Evolutionary conservation across 306 rosid species (phyloP).

Genomic region (Hippophae gyantsensis): DNA sequence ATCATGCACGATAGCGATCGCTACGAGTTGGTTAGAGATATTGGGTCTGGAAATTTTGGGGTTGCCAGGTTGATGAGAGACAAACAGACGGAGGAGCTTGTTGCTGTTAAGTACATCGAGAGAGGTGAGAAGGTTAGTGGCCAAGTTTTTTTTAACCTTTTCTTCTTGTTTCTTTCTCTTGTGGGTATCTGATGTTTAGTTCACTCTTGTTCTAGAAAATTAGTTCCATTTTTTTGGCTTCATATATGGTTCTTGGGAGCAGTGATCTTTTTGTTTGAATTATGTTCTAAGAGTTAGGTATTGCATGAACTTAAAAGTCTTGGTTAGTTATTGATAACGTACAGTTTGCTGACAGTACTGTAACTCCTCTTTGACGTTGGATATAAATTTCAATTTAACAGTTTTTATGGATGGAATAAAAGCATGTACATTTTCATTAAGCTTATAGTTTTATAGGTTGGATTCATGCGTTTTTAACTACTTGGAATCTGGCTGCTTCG

Average conservation of each 20-base stretch:
- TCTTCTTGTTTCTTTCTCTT: not conserved
- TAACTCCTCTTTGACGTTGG: no score
- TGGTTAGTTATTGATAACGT: not conserved
- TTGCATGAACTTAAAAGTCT: not conserved
- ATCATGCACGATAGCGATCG: slow-evolving; percentile 94
- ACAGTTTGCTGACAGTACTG: not conserved
- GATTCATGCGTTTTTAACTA: no score
- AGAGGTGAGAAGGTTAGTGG: slow-evolving; percentile 92
- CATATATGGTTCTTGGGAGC: no score
- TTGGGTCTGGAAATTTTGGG: slow-evolving; percentile 91
- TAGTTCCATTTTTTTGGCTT: no score
- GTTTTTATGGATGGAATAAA: no score
- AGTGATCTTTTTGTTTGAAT: not conserved
- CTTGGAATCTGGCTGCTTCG: no score
- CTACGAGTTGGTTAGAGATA: slow-evolving; percentile 77
- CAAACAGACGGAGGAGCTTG: slow-evolving; percentile 76
- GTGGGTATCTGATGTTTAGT: not conserved
- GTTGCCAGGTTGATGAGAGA: slow-evolving; percentile 93
- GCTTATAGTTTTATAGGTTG: no score
- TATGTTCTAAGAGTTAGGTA: not conserved
- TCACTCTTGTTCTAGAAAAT: no score
- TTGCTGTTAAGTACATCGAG: slow-evolving; percentile 94
- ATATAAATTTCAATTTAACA: no score
- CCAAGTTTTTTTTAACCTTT: not conserved
- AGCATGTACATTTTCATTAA: no score